Evolutionary conservation across 805 yeast species (phyloP), one percentile per base, ranked within the genome.

Genomic region (Metschnikowia bowlesiae): DNA sequence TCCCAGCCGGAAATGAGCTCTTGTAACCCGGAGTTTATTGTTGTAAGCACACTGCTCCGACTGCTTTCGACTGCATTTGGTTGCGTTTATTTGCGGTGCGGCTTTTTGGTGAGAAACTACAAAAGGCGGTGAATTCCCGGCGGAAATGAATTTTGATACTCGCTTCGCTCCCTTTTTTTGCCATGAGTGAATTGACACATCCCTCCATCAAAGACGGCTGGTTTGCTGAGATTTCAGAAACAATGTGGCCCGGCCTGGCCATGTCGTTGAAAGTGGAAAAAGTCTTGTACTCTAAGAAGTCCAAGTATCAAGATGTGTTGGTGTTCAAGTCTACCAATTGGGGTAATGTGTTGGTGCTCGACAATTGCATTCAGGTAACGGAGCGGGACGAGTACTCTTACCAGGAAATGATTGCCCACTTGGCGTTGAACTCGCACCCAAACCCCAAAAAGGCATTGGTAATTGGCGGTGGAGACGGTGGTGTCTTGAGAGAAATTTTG

Each of bases 171-270:
- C 39, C 10, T n/a, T 22, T 42, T 28, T 26, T 13, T 4, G 8
- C 39, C 34, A 57, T 65, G 48, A 44, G 64, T 56, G 73, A 73
- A 66, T 71, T 79, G 53, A 67, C 83, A 42, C 84, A 80, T 69
- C 84, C 84, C 34, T 67, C 79, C 47, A 71, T 79, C 62, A 77
- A 78, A 66, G 90, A 94, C 71, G 97, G 97, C 65, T 92, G 99
- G 99, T 92, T 92, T 75, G 84, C 92, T 63, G 99, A 92, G 72
- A 78, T 87, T 68, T 87, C 96, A 59, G 89, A 91, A 70, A 88
- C 96, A 66, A 87, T 89, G 89, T 92, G 97, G 96, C 98, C 99
- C 31, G 99, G 99, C 58, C 96, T 91, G 79, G 98, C 97, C 60
- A 85, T 94, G 94, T 81, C 90, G 47, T 78, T 92, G 60, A 81